phyloP scores from a whole-genome alignment of 257 asterid genomes.

The Lavandula angustifolia region DNA sequence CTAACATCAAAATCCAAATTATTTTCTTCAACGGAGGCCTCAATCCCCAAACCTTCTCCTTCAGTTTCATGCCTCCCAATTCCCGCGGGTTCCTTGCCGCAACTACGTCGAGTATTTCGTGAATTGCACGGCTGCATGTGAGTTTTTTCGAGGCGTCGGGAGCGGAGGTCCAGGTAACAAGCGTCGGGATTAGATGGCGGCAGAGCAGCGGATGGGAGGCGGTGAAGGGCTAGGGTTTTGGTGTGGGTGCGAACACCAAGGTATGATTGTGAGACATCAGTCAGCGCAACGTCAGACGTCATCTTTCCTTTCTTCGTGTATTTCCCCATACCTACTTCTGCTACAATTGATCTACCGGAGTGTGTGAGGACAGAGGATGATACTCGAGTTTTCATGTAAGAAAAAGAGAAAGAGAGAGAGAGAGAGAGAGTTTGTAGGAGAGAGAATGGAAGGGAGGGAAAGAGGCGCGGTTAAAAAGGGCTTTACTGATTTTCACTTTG shows the following conservation, averaged over 20 bases:
- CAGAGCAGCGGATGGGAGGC: constrained; percentile 40
- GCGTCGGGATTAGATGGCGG: constrained; percentile 34
- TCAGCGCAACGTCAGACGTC: constrained; percentile 50
- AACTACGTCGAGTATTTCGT: constrained; percentile 16
- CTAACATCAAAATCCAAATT: constrained; percentile 41
- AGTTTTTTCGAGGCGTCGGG: constrained; percentile 55
- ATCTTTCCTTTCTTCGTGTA: constrained; percentile 56
- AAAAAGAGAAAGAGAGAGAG: neutral
- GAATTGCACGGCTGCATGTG: constrained; percentile 34
- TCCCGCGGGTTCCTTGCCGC: constrained; percentile 1
- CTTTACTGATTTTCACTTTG: constrained; percentile 2
- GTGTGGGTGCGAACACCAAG: constrained; percentile 80
- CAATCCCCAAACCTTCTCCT: constrained; percentile 34
- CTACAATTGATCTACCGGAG: neutral
- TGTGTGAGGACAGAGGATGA: neutral
- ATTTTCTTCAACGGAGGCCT: constrained; percentile 55
- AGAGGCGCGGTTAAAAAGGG: constrained; percentile 14
- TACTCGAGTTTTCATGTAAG: constrained; percentile 12
- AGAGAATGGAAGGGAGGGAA: constrained; percentile 23
- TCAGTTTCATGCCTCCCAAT: constrained; percentile 28
- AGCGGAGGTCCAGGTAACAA: constrained; percentile 68
- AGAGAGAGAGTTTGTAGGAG: neutral
- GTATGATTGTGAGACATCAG: constrained; percentile 52
- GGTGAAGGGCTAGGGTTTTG: constrained; percentile 72
- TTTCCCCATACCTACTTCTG: constrained; percentile 47